Evolutionary conservation across 208 protist species (phyloP).

Genomic region (Hexamita inflata): DNA sequence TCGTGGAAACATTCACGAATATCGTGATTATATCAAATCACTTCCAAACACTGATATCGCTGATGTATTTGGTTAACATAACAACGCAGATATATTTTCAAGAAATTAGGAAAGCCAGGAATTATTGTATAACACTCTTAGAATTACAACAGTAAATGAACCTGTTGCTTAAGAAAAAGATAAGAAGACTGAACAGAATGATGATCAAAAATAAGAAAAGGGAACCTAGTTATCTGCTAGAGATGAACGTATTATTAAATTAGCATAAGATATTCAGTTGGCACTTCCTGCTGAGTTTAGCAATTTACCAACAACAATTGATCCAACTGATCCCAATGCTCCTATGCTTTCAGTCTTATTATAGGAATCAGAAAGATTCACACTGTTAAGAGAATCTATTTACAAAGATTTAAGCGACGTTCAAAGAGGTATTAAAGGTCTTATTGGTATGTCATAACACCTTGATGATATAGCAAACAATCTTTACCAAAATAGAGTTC

Average conservation of each 20-base stretch:
- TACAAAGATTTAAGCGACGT: constrained; percentile 68
- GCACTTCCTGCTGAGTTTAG: constrained; percentile 47
- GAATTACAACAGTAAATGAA: constrained; percentile 51
- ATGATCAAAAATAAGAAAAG: not conserved
- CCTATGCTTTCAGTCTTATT: constrained; percentile 82
- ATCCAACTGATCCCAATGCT: not conserved
- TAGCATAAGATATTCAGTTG: not conserved
- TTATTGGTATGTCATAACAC: constrained; percentile 83
- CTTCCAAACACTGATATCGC: constrained; percentile 76
- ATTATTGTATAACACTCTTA: constrained; percentile 76
- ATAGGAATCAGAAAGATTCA: constrained; percentile 90
- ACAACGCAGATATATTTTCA: constrained; percentile 86
- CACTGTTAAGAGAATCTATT: constrained; percentile 69
- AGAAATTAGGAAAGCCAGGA: constrained; percentile 70
- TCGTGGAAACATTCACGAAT: constrained; percentile 63
- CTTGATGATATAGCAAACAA: constrained; percentile 74
- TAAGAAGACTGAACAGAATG: constrained; percentile 17
- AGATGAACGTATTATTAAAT: constrained; percentile 19
- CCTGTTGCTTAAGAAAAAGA: constrained; percentile 39
- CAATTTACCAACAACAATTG: constrained; percentile 28
- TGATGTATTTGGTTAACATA: constrained; percentile 89
- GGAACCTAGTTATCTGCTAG: not conserved
- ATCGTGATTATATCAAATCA: constrained; percentile 69
- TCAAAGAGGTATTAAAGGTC: constrained; percentile 75
- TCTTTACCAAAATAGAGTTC: constrained; percentile 69